These are phyloP conservation scores for Coemansia sp. DNA, from an alignment of 192 early-diverging fungal genomes.

Conservation along the genomic window DNA sequence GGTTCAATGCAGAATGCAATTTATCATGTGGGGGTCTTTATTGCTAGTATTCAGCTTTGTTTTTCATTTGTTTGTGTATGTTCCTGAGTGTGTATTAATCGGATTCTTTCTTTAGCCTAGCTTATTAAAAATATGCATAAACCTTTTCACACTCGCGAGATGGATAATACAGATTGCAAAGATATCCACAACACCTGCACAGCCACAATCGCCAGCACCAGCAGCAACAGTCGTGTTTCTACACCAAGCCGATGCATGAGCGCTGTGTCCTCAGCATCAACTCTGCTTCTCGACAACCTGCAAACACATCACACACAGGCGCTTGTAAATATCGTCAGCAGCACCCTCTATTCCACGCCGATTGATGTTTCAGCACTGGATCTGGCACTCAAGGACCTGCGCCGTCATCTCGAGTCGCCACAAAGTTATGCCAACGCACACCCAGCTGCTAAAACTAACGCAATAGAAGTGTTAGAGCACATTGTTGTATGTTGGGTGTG, in stretches of 20 bases:
- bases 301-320: slow-evolving; percentile 39
- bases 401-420: slow-evolving; percentile 45
- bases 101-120: no score
- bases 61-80: no score
- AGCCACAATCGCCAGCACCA: neutral
- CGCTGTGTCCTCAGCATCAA: slow-evolving; percentile 16
- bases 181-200: neutral
- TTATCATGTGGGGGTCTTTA: neutral
- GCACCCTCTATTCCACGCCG: slow-evolving; percentile 20
- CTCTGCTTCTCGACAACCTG: slow-evolving; percentile 34
- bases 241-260: slow-evolving; percentile 14
- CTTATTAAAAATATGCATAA: no score
- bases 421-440: slow-evolving; percentile 21
- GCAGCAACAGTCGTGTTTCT: neutral
- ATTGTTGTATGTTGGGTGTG: slow-evolving; percentile 50
- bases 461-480: slow-evolving; percentile 30
- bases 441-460: slow-evolving; percentile 42
- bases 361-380: slow-evolving; percentile 14
- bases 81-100: no score
- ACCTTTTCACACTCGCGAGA: neutral
- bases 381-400: slow-evolving; percentile 22
- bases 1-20: neutral
- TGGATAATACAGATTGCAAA: neutral
- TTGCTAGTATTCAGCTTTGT: neutral
- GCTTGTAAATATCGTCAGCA: slow-evolving; percentile 39